Evolutionary conservation across 1,139 yeast genomes (phyloP).

Genomic region (Pichia sp.): DNA sequence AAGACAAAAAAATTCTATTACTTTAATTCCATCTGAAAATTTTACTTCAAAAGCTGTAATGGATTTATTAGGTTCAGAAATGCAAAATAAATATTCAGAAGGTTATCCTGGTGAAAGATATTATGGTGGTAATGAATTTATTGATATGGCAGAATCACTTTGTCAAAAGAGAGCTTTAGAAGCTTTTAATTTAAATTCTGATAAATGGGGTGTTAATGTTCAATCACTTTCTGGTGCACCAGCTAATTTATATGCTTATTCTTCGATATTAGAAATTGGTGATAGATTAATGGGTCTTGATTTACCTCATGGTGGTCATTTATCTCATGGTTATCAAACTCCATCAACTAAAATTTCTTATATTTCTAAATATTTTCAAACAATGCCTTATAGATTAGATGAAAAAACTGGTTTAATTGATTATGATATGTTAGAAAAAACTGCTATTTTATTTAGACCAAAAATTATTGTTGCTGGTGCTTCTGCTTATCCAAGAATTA

Average conservation of each 20-base stretch:
- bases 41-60: constrained; percentile 92
- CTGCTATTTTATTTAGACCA: constrained; percentile 84
- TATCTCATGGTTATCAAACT: constrained; percentile 94
- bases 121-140: constrained; percentile 94
- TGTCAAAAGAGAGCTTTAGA: constrained; percentile 90
- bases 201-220: constrained; percentile 92
- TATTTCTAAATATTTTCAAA: constrained; percentile 89
- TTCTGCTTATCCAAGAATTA: constrained; percentile 86
- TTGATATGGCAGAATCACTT: constrained; percentile 81
- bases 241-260: constrained; percentile 88
- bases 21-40: constrained; percentile 90
- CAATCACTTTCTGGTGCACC: constrained; percentile 95
- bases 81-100: constrained; percentile 98
- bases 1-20: constrained; percentile 86
- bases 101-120: constrained; percentile 97
- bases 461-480: constrained; percentile 95
- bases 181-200: constrained; percentile 70
- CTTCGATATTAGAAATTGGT: constrained; percentile 84
- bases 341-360: constrained; percentile 81
- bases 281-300: constrained; percentile 96
- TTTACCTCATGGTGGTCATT: constrained; percentile 95
- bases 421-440: constrained; percentile 80
- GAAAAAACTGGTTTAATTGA: constrained; percentile 84
- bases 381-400: constrained; percentile 92
- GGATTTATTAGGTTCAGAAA: constrained; percentile 89